Evolutionary conservation across 2,329 filamentous ascomycete species (phyloP).

Genomic region (Xylariaceae sp.): DNA sequence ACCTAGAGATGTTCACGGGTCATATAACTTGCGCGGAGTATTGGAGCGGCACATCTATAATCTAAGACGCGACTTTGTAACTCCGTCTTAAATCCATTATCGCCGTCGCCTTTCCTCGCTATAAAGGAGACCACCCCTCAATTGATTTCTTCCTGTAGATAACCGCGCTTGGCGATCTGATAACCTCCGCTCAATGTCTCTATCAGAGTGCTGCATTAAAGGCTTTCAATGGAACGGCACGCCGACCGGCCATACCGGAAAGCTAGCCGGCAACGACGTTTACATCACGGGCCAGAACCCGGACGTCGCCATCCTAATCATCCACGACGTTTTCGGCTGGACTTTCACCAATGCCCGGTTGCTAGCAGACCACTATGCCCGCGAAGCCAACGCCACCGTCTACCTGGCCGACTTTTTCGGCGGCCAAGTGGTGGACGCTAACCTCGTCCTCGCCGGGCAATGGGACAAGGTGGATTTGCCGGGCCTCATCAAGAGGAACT

Average conservation of each 20-base stretch:
- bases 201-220: slow-evolving; percentile 38
- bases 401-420: slow-evolving; percentile 46
- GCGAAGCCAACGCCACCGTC: slow-evolving; percentile 48
- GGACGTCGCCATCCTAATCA: slow-evolving; percentile 41
- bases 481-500: slow-evolving; percentile 40
- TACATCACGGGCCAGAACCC: slow-evolving; percentile 42
- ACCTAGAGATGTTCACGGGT: no score
- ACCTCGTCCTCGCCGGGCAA: slow-evolving; percentile 31
- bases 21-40: no score
- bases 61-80: no score
- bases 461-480: slow-evolving; percentile 42
- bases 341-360: slow-evolving; percentile 48
- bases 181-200: slow-evolving; percentile 16
- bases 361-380: slow-evolving; percentile 51
- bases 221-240: slow-evolving; percentile 47
- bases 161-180: neutral
- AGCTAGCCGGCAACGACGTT: slow-evolving; percentile 39
- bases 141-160: neutral
- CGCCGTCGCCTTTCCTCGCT: neutral
- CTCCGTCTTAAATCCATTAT: no score
- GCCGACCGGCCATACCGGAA: slow-evolving; percentile 41
- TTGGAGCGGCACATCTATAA: no score
- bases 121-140: neutral
- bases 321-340: slow-evolving; percentile 49
- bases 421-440: slow-evolving; percentile 38